Conservation (phyloP, 257 asterid genomes). For the Asclepias syriaca region DNA sequence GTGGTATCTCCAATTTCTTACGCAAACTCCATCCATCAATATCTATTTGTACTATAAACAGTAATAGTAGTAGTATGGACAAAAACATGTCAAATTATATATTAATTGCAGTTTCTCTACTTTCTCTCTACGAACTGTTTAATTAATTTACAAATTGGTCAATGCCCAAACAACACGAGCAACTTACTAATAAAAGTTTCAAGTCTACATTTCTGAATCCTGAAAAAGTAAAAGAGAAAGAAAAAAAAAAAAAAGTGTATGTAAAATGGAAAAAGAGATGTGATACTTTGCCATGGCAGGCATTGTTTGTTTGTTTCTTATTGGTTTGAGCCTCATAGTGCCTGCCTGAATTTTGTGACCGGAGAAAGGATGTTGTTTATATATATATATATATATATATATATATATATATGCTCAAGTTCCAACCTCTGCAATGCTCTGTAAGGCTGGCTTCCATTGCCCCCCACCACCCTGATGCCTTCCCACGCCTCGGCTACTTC, state of each 20-base stretch:
- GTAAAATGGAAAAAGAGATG: too few species aligned
- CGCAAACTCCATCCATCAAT: too few species aligned
- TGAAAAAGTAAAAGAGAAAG: background rate
- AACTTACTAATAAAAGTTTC: too few species aligned
- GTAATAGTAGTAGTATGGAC: too few species aligned
- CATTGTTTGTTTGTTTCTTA: background rate
- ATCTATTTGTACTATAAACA: too few species aligned
- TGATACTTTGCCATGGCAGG: background rate
- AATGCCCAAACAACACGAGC: background rate
- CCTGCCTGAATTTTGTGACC: background rate
- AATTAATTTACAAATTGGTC: background rate
- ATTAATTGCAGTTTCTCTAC: too few species aligned
- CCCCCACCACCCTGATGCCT: slow-evolving; percentile 23
- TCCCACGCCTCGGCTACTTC: slow-evolving; percentile 17
- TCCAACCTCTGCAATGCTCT: slow-evolving; percentile 49
- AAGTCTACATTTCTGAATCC: background rate
- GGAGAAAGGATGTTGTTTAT: background rate
- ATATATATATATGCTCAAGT: slow-evolving; percentile 21
- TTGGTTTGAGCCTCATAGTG: background rate
- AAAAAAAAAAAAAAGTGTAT: too few species aligned
- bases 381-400: too few species aligned
- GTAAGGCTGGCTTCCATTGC: slow-evolving; percentile 54
- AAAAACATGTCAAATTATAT: too few species aligned
- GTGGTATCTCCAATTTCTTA: too few species aligned
- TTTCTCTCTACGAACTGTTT: too few species aligned